Evolutionary conservation across 129 eudicot genomes (phyloP).

Genomic region (Gnaphalium uliginosum): DNA sequence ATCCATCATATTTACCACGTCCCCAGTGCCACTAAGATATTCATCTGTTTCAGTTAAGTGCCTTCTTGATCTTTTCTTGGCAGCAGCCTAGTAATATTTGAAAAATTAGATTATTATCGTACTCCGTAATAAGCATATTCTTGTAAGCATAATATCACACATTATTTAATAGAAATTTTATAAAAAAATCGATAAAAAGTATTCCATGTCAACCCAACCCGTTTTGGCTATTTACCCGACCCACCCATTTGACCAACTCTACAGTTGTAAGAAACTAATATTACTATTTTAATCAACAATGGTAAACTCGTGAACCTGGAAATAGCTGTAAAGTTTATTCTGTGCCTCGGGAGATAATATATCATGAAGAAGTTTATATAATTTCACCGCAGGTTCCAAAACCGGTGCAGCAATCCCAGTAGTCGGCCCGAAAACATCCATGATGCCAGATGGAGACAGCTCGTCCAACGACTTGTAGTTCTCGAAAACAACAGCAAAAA

Average conservation of each 20-base stretch:
- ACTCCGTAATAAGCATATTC: too few species aligned
- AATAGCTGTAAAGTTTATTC: conserved; percentile 64
- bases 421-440: conserved; percentile 72
- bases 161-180: background rate
- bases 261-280: background rate
- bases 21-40: conserved; percentile 61
- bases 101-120: background rate
- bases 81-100: conserved; percentile 55
- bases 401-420: conserved; percentile 70
- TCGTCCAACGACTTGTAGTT: conserved; percentile 82
- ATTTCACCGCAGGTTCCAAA: conserved; percentile 72
- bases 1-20: conserved; percentile 68
- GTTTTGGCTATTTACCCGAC: background rate
- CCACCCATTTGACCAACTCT: conserved; percentile 8
- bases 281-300: background rate
- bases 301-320: conserved; percentile 53
- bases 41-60: conserved; percentile 84
- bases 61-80: conserved; percentile 79
- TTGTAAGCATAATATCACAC: too few species aligned
- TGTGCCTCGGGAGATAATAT: conserved; percentile 82
- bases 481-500: conserved; percentile 62
- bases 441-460: conserved; percentile 59
- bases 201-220: background rate
- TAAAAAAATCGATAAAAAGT: background rate
- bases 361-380: conserved; percentile 78